These are phyloP conservation scores for Penicillium fuscoglaucum DNA, from an alignment of 2,329 filamentous ascomycete genomes.

Conservation along the genomic window DNA sequence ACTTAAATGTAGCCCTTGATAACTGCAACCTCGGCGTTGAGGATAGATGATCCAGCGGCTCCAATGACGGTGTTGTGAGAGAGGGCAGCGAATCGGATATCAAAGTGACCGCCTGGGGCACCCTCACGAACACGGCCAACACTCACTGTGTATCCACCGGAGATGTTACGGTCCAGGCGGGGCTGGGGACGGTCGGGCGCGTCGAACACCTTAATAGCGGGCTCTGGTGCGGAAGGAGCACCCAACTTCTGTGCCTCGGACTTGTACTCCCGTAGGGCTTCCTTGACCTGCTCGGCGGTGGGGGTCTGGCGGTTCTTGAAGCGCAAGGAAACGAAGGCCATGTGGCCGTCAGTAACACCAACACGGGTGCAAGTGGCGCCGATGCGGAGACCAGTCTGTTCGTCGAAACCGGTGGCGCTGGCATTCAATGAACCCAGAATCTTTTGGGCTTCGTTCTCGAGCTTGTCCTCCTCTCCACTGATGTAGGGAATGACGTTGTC, in stretches of 20 bases:
- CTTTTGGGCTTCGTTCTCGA: constrained; percentile 92
- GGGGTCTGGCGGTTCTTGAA: constrained; percentile 77
- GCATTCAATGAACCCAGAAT: constrained; percentile 77
- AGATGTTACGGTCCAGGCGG: constrained; percentile 80
- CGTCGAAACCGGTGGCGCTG: constrained; percentile 71
- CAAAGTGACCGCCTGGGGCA: constrained; percentile 77
- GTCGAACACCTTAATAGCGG: constrained; percentile 84
- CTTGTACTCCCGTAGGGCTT: constrained; percentile 76
- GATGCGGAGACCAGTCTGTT: constrained; percentile 72
- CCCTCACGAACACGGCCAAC: constrained; percentile 86
- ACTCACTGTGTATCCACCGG: constrained; percentile 84
- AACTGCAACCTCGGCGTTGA: constrained; percentile 90
- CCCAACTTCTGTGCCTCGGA: constrained; percentile 80
- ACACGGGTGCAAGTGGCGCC: constrained; percentile 91
- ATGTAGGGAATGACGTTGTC: constrained; percentile 97
- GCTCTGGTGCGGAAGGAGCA: constrained; percentile 79
- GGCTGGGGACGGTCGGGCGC: constrained; percentile 90
- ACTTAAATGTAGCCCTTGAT: constrained; percentile 77
- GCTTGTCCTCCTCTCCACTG: constrained; percentile 90
- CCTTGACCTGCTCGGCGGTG: constrained; percentile 71
- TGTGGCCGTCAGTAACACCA: constrained; percentile 92
- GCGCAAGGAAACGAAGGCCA: constrained; percentile 83
- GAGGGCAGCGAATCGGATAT: constrained; percentile 90
- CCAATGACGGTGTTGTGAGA: constrained; percentile 93
- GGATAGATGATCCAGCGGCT: constrained; percentile 90